These are phyloP conservation scores for Gigaspora rosea DNA, from an alignment of 192 early-diverging fungal genomes.

Conservation along the genomic window DNA sequence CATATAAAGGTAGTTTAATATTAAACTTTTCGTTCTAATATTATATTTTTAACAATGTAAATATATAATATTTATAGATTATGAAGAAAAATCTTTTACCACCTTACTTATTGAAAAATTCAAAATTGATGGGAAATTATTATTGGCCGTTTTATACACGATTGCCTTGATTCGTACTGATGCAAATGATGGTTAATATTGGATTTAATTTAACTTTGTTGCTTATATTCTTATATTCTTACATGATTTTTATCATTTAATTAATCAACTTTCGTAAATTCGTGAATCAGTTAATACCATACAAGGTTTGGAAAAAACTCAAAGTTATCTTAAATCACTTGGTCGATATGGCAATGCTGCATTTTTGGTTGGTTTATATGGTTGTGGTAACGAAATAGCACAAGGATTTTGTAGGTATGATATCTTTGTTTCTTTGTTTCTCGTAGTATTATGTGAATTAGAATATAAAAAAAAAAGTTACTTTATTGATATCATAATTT, in stretches of 20 bases:
- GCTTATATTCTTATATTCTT: too few species aligned
- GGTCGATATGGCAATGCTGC: conserved; percentile 85
- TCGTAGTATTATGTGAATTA: background rate
- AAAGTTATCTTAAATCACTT: conserved; percentile 71
- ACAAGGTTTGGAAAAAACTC: conserved; percentile 69
- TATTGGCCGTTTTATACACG: conserved; percentile 62
- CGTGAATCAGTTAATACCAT: conserved; percentile 51
- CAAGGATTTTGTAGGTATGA: conserved; percentile 84
- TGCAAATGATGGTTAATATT: conserved; percentile 36
- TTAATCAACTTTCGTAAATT: background rate
- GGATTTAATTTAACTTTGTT: background rate
- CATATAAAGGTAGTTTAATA: conserved; percentile 38
- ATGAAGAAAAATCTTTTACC: conserved; percentile 41
- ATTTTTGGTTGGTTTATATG: conserved; percentile 83
- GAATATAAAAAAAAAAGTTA: background rate
- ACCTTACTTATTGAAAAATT: conserved; percentile 57
- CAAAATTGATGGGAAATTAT: conserved; percentile 62
- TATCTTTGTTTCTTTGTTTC: too few species aligned
- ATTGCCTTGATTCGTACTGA: conserved; percentile 56
- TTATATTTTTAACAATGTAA: background rate
- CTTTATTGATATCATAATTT: background rate
- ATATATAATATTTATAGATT: conserved; percentile 38
- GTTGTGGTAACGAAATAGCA: conserved; percentile 83
- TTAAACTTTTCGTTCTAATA: background rate
- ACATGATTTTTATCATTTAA: too few species aligned